Base-by-base conservation (phyloP, 176 grass and related monocot species). In the Oryza coarctata region DNA sequence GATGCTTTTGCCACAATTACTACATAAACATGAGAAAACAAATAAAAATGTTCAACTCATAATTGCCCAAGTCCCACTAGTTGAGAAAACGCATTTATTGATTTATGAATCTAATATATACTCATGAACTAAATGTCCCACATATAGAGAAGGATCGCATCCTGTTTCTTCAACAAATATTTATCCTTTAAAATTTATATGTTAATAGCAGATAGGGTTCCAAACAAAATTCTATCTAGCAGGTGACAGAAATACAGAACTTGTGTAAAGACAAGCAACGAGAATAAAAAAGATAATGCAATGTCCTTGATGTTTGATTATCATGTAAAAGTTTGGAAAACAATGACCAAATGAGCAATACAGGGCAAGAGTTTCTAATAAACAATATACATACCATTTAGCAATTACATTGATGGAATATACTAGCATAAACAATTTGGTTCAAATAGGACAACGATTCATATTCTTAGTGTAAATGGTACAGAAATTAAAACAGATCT, bases 21-120 rank as follows among this genome's bases (percentile, higher is more conserved):
- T 69, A 14, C 44, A 57, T 70, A 34, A 80, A 76, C 29, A 82
- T 18, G 82, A 84, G 18, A 34, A 80, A 7, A 68, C 29, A 80
- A 14, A 74, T 73, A 47, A 34, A 17, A 64, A 82, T 62, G 3
- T 25, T 31, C 34, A 49, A 70, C 9, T 50, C 47, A 50, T 20
- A 50, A 20, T 20, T 40, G 28, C 28, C 63, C 39, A 74, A 45
- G 28, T 34, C 22, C 58, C 44, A 78, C 4, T 63, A 70, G 50
- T 45, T 76, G 33, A 62, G 38, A 63, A 62, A 22, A 45, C 30
- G 76, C 26, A 78, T 45, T 11, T 73, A 27, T 30, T 17, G 20
- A 28, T 27, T 49, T 78, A 66, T 33, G 28, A 23, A 66, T 61
- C 8, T 60, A 57, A 81, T 22, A 60, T 68, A 75, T 3, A 62